phyloP scores from a whole-genome alignment of 2,329 filamentous ascomycete genomes.

The Orbilia ellipsospora region DNA sequence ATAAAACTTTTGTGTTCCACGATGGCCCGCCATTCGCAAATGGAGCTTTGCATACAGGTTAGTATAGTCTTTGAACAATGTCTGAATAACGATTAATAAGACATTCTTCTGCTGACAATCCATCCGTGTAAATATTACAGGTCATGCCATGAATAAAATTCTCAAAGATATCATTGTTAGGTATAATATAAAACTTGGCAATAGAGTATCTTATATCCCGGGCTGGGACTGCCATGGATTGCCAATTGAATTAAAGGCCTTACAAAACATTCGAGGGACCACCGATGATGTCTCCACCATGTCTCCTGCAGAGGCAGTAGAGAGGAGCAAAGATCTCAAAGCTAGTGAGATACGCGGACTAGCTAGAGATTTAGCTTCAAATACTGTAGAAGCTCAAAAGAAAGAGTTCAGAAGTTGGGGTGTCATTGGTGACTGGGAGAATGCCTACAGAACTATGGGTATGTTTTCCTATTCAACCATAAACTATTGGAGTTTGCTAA shows the following conservation, averaged over 20 bases:
- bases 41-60: conserved; percentile 79
- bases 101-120: neutral
- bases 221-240: conserved; percentile 99
- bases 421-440: conserved; percentile 83
- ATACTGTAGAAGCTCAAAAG: conserved; percentile 79
- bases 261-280: conserved; percentile 68
- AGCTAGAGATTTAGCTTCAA: conserved; percentile 74
- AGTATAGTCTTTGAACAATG: neutral
- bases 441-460: conserved; percentile 79
- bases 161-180: conserved; percentile 93
- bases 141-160: conserved; percentile 96
- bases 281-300: conserved; percentile 45
- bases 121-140: conserved; percentile 61
- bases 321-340: conserved; percentile 63
- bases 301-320: conserved; percentile 54
- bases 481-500: conserved; percentile 8
- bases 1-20: conserved; percentile 80
- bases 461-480: neutral
- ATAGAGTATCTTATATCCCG: conserved; percentile 81
- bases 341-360: conserved; percentile 72
- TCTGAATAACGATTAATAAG: neutral
- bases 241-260: conserved; percentile 94
- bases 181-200: conserved; percentile 80
- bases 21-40: conserved; percentile 98
- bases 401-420: conserved; percentile 77